Percentiles rank a stretch among this genome's conserved stretches.
These are phyloP conservation scores for Comarum palustre DNA, from an alignment of 306 rosid genomes.

Conservation along the genomic window DNA sequence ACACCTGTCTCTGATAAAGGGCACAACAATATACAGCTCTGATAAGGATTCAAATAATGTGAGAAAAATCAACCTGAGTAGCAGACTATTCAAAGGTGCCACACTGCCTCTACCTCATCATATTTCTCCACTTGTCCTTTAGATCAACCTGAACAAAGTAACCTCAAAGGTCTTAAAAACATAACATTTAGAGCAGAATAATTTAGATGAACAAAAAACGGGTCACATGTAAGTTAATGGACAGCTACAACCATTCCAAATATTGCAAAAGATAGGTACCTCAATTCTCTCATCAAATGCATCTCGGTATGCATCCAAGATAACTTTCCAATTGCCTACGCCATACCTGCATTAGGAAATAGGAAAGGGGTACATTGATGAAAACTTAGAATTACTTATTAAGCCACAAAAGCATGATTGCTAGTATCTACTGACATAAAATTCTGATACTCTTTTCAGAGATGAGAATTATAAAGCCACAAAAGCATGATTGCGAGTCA, in stretches of 20 bases:
- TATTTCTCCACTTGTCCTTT: slow-evolving; percentile 91
- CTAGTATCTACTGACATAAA: neutral
- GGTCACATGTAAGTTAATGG: neutral
- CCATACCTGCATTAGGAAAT: slow-evolving; percentile 60
- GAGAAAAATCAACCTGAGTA: neutral
- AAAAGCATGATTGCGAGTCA: too few relatives aligned
- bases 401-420: neutral
- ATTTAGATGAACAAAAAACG: neutral
- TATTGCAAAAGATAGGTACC: slow-evolving; percentile 37
- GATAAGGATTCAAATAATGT: neutral
- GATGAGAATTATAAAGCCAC: neutral
- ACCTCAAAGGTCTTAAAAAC: slow-evolving; percentile 9
- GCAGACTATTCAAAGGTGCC: neutral
- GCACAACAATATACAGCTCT: neutral
- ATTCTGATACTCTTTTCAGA: neutral
- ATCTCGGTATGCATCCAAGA: slow-evolving; percentile 42
- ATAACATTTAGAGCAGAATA: slow-evolving; percentile 16
- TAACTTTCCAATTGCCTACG: slow-evolving; percentile 65
- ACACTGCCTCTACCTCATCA: slow-evolving; percentile 33
- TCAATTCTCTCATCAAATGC: slow-evolving; percentile 62
- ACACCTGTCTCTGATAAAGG: neutral
- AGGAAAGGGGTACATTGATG: slow-evolving; percentile 20
- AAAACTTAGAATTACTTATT: slow-evolving; percentile 5
- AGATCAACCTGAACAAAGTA: slow-evolving; percentile 62
- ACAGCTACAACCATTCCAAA: neutral